phyloP scores from a whole-genome alignment of 1,284 basidiomycete genomes.

The Violaceomyces palustris region DNA sequence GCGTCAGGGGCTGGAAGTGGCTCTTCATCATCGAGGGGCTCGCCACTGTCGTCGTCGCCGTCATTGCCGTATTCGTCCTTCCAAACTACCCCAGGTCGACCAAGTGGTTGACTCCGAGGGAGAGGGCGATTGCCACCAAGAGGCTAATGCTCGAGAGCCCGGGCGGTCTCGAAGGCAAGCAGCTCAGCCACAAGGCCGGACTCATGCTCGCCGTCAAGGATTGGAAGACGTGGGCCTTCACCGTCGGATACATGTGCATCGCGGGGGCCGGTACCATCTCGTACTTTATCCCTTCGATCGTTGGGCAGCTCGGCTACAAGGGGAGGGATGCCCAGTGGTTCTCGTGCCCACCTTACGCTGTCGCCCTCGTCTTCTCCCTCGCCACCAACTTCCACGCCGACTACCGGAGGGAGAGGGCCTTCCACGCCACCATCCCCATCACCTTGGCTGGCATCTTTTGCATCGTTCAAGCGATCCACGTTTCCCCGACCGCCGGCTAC shows the following conservation, averaged over 20 bases:
- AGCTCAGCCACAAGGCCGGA: conserved; percentile 50
- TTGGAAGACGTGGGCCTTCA: conserved; percentile 52
- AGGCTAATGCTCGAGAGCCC: conserved; percentile 10
- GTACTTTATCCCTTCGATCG: conserved; percentile 41
- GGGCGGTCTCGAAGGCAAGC: conserved; percentile 7
- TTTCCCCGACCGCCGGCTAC: conserved; percentile 54
- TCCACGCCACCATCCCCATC: conserved; percentile 52
- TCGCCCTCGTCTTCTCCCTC: conserved; percentile 10
- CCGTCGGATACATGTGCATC: conserved; percentile 55
- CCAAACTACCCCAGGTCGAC: conserved; percentile 21
- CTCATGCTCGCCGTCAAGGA: conserved; percentile 53
- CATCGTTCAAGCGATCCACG: conserved; percentile 11
- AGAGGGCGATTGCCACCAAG: conserved; percentile 5
- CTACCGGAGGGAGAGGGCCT: conserved; percentile 52
- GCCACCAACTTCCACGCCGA: conserved; percentile 48
- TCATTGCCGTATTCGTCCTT: conserved; percentile 8
- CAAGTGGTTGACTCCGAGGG: conserved; percentile 14
- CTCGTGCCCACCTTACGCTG: conserved; percentile 14
- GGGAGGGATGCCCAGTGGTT: conserved; percentile 21
- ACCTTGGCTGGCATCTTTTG: conserved; percentile 55
- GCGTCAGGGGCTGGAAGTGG: conserved; percentile 16
- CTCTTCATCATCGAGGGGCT: conserved; percentile 23
- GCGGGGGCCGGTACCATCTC: conserved; percentile 30
- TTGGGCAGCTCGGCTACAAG: conserved; percentile 31
- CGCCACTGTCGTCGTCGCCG: conserved; percentile 8